Base-by-base conservation (phyloP, 805 yeast species). In the Wickerhamiella occidentalis region DNA sequence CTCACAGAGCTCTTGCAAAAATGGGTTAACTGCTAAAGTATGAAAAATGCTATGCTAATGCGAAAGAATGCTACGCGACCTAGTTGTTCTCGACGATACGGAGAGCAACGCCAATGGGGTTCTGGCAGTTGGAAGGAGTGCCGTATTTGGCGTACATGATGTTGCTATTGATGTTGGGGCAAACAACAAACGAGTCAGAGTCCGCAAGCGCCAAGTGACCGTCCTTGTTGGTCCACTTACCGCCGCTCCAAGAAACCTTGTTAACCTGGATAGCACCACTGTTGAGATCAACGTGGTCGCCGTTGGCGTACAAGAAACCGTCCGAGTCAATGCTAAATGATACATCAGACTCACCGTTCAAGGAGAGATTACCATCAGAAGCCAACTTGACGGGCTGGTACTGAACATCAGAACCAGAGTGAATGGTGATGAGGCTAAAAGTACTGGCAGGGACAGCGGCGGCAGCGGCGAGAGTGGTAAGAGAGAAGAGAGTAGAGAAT, bases 371-470 rank as follows among this genome's bases (percentile, higher is more conserved):
- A 18, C 19, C 19, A 22, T 43, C 33, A 33, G 33, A 22, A 25
- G 46, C 17, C 15, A 43, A 21, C 38, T 43, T 43, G 28, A 43
- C 28, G 38, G 46, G 11, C 21, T 13, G 3, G 38, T 30, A 30
- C 29, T 43, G 46, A 19, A 9, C 18, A 9, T 43, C 38, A n/a
- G 38, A 29, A 17, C 46, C 46, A 30, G 46, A 43, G 46, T 29
- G 38, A 28, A 30, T 21, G 28, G 38, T 43, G 12, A 43, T 23
- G 28, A 36, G 21, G 22, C 15, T 4, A n/a, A 18, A 36, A 12
- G 40, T 6, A 19, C 26, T 8, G 26, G 26, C 5, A 23, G 26
- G 26, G 8, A 23, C 8, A 8, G 26, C 26, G 8, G 40, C 11
- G 11, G 40, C 40, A 15, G 40, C 4, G 13, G 40, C 21, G 40